Conservation (phyloP, 768 basidiomycete species). For the Boletus vinaceobasis region DNA sequence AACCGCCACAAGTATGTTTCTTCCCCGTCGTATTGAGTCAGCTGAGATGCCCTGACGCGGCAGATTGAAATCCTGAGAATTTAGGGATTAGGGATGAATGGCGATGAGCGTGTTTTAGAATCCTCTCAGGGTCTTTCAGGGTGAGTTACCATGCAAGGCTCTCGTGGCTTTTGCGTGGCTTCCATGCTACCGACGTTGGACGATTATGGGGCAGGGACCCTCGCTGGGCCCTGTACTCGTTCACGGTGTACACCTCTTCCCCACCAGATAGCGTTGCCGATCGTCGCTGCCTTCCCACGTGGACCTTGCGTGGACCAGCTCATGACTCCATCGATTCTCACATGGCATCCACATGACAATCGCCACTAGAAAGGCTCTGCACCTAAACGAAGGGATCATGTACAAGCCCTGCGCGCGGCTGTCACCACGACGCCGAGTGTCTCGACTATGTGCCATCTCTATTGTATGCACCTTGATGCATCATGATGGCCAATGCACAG, state of each 20-base stretch:
- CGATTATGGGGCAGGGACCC: conserved; percentile 5
- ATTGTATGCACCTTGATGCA: neutral
- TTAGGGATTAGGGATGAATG: neutral
- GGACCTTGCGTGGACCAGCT: neutral
- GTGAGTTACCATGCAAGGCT: conserved; percentile 5
- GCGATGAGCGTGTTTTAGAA: neutral
- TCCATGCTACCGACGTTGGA: conserved; percentile 15
- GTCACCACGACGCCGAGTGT: neutral
- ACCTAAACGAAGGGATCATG: neutral
- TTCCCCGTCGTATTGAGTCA: neutral
- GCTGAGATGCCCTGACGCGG: neutral
- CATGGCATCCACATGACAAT: conserved; percentile 3
- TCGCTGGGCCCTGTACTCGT: conserved; percentile 2
- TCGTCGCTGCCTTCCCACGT: conserved; percentile 6
- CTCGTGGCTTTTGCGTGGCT: conserved; percentile 20
- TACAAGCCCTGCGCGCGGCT: neutral
- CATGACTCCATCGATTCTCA: neutral
- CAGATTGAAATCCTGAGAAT: neutral
- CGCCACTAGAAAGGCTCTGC: neutral
- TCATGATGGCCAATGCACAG: neutral
- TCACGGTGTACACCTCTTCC: neutral
- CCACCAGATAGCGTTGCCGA: neutral
- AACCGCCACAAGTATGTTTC: conserved; percentile 9
- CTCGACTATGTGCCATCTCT: neutral
- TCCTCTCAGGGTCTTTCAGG: conserved; percentile 4